Evolutionary conservation across 768 basidiomycete species (phyloP).

Genomic region (Arthromyces matolae): DNA sequence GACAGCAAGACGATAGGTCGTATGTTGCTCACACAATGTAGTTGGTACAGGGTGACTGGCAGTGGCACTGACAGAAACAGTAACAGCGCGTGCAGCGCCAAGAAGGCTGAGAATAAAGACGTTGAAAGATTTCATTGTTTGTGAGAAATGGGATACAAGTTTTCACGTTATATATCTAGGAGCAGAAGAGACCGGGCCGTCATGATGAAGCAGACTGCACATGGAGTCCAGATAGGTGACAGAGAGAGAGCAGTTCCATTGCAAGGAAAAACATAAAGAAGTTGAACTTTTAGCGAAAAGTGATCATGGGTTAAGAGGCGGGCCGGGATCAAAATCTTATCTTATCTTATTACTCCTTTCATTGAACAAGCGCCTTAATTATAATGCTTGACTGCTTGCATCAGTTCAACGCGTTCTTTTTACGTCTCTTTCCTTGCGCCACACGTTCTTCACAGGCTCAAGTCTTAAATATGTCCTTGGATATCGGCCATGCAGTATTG

Average conservation of each 20-base stretch:
- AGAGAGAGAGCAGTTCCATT: not conserved
- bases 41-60: constrained; percentile 30
- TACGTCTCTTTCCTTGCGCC: too few relatives aligned
- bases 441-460: too few relatives aligned
- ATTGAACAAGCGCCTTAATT: too few relatives aligned
- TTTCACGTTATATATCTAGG: not conserved
- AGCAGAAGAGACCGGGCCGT: constrained; percentile 5
- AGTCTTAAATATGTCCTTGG: too few relatives aligned
- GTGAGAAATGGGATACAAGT: not conserved
- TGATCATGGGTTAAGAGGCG: too few relatives aligned
- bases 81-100: constrained; percentile 16
- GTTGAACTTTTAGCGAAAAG: not conserved
- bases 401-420: too few relatives aligned
- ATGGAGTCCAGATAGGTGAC: constrained; percentile 4
- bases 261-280: not conserved
- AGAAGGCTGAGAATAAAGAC: constrained; percentile 8
- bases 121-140: constrained; percentile 7
- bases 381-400: too few relatives aligned
- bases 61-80: constrained; percentile 26
- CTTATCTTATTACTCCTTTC: too few relatives aligned
- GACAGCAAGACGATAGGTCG: not conserved
- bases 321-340: too few relatives aligned
- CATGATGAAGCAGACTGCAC: not conserved
- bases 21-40: constrained; percentile 24
- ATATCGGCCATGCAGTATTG: too few relatives aligned